Base-by-base conservation (phyloP, 805 yeast genomes). In the Candida xiaguanensis region DNA sequence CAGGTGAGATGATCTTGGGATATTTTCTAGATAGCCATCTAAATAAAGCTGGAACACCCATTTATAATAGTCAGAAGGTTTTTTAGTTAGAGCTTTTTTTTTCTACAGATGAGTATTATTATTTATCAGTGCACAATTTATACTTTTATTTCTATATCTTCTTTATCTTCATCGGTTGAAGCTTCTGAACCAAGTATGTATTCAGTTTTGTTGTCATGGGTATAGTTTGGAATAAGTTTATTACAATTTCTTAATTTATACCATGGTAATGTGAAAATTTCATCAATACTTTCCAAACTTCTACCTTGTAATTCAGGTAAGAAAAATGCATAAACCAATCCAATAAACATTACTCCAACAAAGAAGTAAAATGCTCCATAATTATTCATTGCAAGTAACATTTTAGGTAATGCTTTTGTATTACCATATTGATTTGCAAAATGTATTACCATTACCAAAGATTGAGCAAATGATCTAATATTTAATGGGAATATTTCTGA, bases 11-110 rank as follows among this genome's bases (percentile, higher is more conserved):
- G 59, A 87, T 91, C 65, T 91, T 90, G 9, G 99, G 98, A 54
- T 89, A 93, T 59, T 90, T 88, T 46, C 79, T 65, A 1, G 98
- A 88, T 35, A 93, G 71, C 98, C 99, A 93, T 67, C 99, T 77
- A 65, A 89, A 93, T 54, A 93, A 81, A 16, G 99, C 96, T 47
- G 99, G 99, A 48, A 93, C 99, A 72, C 99, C 96, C 93, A 85
- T 85, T 11, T n/a, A 28, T 11, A 28, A n/a, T n/a, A n/a, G n/a
- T n/a, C n/a, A n/a, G n/a, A n/a, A n/a, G n/a, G n/a, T n/a, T n/a
- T n/a, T n/a, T n/a, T n/a, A n/a, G n/a, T n/a, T n/a, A n/a, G n/a
- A n/a, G n/a, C n/a, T 25, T 25, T 25, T 25, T 25, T 25, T 25
- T n/a, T 9, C 14, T 11, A 5, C 14, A 11, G 28, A 25, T 25